A percentile compares a stretch with the other conserved stretches of the same genome.
phyloP scores from a whole-genome alignment of 2,329 filamentous ascomycete genomes.

The Aspergillus arachidicola region DNA sequence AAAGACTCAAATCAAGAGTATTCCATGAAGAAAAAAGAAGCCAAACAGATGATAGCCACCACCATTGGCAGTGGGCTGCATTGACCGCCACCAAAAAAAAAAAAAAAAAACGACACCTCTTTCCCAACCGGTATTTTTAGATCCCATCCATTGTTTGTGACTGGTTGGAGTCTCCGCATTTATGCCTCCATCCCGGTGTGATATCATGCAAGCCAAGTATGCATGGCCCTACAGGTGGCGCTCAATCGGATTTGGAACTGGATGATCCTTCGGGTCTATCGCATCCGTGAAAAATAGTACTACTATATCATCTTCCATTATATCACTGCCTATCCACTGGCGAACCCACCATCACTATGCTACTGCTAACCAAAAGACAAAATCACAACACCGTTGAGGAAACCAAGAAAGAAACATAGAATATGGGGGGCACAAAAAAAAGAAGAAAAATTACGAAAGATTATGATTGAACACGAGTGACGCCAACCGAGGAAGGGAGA shows the following conservation, averaged over 20 bases:
- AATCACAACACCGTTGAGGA: neutral
- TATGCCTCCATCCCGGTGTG: neutral
- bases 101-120: neutral
- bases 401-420: neutral
- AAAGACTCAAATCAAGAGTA: neutral
- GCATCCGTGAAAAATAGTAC: neutral
- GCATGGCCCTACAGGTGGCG: slow-evolving; percentile 1
- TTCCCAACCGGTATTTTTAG: neutral
- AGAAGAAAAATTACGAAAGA: neutral
- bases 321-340: neutral
- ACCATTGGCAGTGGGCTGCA: neutral
- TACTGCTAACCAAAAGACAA: neutral
- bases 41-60: neutral
- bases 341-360: neutral
- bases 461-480: slow-evolving; percentile 24
- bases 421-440: neutral
- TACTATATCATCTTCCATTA: neutral
- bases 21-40: neutral
- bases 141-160: neutral
- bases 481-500: slow-evolving; percentile 22
- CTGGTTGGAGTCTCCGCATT: neutral
- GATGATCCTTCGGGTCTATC: neutral
- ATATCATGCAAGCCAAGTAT: slow-evolving; percentile 5
- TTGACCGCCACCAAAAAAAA: neutral
- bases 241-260: neutral